These are phyloP conservation scores for Lyophyllum decastes DNA, from an alignment of 768 basidiomycete genomes.

Conservation along the genomic window DNA sequence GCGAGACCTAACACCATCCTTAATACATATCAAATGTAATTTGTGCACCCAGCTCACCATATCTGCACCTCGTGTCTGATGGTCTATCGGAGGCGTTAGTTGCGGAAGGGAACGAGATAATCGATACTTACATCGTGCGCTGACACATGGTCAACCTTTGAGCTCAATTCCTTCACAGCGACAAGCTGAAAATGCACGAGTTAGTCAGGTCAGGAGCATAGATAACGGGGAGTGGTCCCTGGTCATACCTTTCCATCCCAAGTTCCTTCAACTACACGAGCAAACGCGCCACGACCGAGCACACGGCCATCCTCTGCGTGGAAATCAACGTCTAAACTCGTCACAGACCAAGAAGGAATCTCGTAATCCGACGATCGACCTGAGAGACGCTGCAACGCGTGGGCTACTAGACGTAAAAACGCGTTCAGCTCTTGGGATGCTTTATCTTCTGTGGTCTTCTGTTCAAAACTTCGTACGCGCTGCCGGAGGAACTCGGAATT, in stretches of 20 bases:
- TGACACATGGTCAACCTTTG: slow-evolving; percentile 6
- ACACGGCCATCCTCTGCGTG: slow-evolving; percentile 15
- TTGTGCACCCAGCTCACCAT: slow-evolving; percentile 26
- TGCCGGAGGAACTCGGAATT: neutral
- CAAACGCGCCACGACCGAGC: slow-evolving; percentile 28
- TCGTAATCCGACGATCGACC: slow-evolving; percentile 14
- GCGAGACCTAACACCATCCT: slow-evolving; percentile 33
- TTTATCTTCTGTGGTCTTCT: neutral
- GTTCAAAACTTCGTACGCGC: slow-evolving; percentile 5
- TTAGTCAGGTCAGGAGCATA: neutral
- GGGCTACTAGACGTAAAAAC: slow-evolving; percentile 15
- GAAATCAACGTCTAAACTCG: slow-evolving; percentile 26
- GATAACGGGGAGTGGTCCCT: neutral
- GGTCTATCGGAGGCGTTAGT: slow-evolving; percentile 25
- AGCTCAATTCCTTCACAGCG: slow-evolving; percentile 30
- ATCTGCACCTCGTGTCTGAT: slow-evolving; percentile 43
- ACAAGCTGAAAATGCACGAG: slow-evolving; percentile 18
- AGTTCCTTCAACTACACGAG: slow-evolving; percentile 26
- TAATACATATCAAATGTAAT: neutral
- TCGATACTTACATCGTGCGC: slow-evolving; percentile 9
- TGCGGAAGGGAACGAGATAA: neutral
- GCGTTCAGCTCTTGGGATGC: slow-evolving; percentile 6
- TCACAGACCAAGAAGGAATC: slow-evolving; percentile 24
- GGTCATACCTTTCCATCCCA: slow-evolving; percentile 23
- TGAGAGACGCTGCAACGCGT: slow-evolving; percentile 11